phyloP scores from a whole-genome alignment of 495 filamentous ascomycete genomes.

The Podospora tetraspora region DNA sequence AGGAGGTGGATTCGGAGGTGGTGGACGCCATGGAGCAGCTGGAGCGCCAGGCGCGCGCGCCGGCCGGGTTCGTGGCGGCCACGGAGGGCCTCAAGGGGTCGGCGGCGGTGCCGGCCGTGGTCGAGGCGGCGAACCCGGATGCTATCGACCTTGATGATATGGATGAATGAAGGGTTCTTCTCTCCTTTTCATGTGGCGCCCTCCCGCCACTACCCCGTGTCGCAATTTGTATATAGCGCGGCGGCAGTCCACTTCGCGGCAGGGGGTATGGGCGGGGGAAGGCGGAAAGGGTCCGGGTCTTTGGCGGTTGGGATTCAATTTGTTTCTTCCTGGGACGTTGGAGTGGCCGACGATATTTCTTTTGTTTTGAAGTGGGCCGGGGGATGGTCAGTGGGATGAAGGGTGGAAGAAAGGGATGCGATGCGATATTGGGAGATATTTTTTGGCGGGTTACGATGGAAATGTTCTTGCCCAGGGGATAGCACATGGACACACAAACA shows the following conservation, averaged over 20 bases:
- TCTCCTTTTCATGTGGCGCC: not conserved
- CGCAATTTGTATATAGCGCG: constrained; percentile 5
- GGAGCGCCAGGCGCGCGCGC: constrained; percentile 83
- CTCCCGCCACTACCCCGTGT: not conserved
- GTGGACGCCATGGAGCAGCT: constrained; percentile 86
- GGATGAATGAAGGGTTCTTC: constrained; percentile 36
- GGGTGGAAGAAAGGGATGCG: not conserved
- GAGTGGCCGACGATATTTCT: not conserved
- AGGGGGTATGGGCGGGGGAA: not conserved
- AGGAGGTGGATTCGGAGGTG: constrained; percentile 46
- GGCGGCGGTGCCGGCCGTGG: constrained; percentile 36
- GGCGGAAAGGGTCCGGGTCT: not conserved
- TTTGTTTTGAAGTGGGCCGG: not conserved
- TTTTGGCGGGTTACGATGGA: not conserved
- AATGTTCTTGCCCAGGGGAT: not conserved
- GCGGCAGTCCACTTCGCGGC: not conserved
- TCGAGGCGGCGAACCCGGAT: constrained; percentile 70
- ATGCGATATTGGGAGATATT: not conserved
- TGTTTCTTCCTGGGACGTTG: not conserved
- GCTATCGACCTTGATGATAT: constrained; percentile 77
- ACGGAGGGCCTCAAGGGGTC: constrained; percentile 74
- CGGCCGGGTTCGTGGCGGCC: constrained; percentile 86
- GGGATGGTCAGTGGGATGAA: not conserved
- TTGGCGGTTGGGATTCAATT: not conserved
- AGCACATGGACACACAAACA: not conserved